These are phyloP conservation scores for Dioscorea alata DNA, from an alignment of 106 monocot species.

Conservation along the genomic window DNA sequence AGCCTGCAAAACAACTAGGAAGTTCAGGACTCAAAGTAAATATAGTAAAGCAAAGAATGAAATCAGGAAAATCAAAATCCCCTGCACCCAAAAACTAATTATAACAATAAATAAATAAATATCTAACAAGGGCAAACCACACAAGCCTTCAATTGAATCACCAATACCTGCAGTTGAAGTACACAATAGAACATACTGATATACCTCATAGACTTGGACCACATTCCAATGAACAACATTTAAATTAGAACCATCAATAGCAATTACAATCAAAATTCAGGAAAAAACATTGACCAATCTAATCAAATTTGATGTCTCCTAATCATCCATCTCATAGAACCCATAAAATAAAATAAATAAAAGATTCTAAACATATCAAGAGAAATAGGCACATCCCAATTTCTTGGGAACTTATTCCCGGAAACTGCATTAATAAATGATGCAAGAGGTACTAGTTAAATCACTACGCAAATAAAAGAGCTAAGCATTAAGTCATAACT, in stretches of 20 bases:
- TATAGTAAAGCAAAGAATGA: neutral
- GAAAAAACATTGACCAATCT: neutral
- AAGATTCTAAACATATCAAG: neutral
- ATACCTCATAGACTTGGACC: neutral
- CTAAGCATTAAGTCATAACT: neutral
- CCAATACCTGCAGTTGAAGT: conserved; percentile 20
- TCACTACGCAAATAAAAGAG: neutral
- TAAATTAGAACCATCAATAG: neutral
- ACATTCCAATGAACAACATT: neutral
- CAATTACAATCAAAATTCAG: neutral
- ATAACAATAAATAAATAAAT: neutral
- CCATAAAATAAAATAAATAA: neutral
- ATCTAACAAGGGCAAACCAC: conserved; percentile 5
- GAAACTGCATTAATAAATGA: neutral
- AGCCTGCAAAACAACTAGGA: conserved; percentile 19
- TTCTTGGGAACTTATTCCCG: neutral
- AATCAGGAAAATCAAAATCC: neutral
- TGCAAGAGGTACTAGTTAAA: neutral
- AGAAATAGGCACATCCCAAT: neutral
- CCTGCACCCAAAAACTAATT: neutral
- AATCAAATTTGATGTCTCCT: neutral
- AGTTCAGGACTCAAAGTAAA: neutral
- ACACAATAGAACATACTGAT: neutral
- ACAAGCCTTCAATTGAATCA: conserved; percentile 4
- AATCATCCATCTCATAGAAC: neutral